Base-by-base conservation (phyloP, 257 asterid species). In the Solanum etuberosum region DNA sequence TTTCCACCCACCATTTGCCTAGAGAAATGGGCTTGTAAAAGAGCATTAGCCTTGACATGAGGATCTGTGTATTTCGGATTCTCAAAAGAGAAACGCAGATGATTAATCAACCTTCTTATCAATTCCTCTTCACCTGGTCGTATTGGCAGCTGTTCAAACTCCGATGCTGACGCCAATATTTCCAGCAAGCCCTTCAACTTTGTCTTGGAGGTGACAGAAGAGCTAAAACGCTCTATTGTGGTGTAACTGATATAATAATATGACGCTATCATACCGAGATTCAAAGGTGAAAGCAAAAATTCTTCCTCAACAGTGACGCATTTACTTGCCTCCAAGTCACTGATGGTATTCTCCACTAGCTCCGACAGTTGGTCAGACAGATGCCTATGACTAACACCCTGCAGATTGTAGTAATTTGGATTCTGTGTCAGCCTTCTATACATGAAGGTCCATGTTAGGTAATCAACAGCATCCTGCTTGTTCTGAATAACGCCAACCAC, bases 381-480 rank as follows among this genome's bases (percentile, higher is more conserved):
- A 78, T 89, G 91, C 87, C 91, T 85, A 70, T 88, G 91, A 87
- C 90, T 88, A 81, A 88, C 93, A 73, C 93, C 93, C 88, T 89
- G 93, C 85, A 91, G 86, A 73, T 91, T 91, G 81, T 89, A 91
- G 87, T 91, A 91, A 71, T 91, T 91, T 37, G 93, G 93, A 27
- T 91, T 91, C 90, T 89, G 93, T 42, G 93, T 87, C 32, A 91
- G 89, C 85, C 93, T 86, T 46, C 93, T 88, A 51, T 91, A 91
- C 93, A 91, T 89, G 88, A 91, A 89, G 20, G 93, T 89, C 93
- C 93, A 91, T 14, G 92, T 89, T 11, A 91, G 84, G 40, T 91
- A 91, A 86, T 91, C 93, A 32, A 91, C 93, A 1, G 93, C 92
- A 51, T 91, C 93, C 88, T 91, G 93, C 90, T 91, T 91, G 88